Evolutionary conservation across 1,139 yeast species (phyloP), one percentile per base, ranked within the genome.

Genomic region (Geotrichum klebahnii): DNA sequence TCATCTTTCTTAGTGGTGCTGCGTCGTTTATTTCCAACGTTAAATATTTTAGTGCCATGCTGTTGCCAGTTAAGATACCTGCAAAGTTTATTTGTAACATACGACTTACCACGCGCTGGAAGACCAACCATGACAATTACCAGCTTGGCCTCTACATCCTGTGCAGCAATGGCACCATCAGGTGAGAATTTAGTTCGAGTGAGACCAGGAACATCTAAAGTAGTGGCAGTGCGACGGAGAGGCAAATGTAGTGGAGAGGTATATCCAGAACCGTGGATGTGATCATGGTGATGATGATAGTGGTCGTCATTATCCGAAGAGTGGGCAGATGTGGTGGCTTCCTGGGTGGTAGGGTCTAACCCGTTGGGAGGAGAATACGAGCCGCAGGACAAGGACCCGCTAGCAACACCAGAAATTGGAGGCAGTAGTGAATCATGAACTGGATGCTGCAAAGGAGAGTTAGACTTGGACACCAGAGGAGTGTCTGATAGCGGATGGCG

Each of bases 61-160:
- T 89, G 95, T 50, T 86, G 78, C 95, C 96, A 90, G 68, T 90
- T 90, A 61, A 90, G 71, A 64, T 86, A 90, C 52, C 97, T 71
- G 10, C 95, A 83, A 44, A 90, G 75, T 62, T 90, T 90, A 67
- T 89, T 90, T 44, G 97, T 88, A 57, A 90, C 86, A 65, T 89
- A 90, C 5, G 94, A 84, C 67, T 90, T 90, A 3, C 97, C 97
- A 48, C 96, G 75, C 0, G 96, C 96, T 0, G 96, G 96, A 36
- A 88, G 70, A 0, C 97, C 97, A 12, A 89, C 95, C 96, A 88
- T 87, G 23, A 92, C 95, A 57, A 90, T 88, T 19, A 90, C 96
- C 50, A 90, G 72, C 64, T 87, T 87, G 5, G 94, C 82, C 2
- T 90, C 92, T 3, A 78, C 82, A 71, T 79, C 89, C 50, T 76